These are phyloP conservation scores for Rhodocollybia butyracea DNA, from an alignment of 768 basidiomycete genomes.

Conservation along the genomic window DNA sequence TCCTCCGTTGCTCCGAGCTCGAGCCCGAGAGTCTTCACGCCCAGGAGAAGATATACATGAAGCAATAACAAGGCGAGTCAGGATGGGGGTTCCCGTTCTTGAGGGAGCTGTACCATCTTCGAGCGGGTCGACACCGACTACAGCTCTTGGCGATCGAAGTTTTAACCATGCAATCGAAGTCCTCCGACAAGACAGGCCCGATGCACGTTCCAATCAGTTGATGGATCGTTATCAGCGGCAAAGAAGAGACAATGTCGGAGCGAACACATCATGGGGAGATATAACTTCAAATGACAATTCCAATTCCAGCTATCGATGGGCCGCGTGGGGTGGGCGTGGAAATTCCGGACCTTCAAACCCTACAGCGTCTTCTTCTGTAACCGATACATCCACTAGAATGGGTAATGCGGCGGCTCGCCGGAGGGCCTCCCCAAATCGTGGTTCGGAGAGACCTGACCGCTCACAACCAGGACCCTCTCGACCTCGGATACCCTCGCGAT, in stretches of 20 bases:
- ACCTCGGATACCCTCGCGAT: background rate
- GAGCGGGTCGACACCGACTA: background rate
- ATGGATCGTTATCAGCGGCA: slow-evolving; percentile 23
- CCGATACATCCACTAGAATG: background rate
- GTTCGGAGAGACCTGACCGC: background rate
- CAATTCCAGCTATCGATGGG: background rate
- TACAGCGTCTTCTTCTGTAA: background rate
- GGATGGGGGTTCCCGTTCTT: slow-evolving; percentile 14
- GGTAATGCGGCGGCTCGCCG: slow-evolving; percentile 2
- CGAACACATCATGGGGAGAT: slow-evolving; percentile 16
- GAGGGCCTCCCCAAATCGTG: slow-evolving; percentile 1
- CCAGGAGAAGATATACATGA: slow-evolving; percentile 18
- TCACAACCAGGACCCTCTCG: background rate
- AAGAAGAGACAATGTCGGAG: slow-evolving; percentile 14
- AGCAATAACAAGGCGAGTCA: slow-evolving; percentile 15
- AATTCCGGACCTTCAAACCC: background rate
- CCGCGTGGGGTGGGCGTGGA: background rate
- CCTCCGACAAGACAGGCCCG: slow-evolving; percentile 26
- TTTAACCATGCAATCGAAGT: slow-evolving; percentile 28
- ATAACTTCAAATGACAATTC: slow-evolving; percentile 9
- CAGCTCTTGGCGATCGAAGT: slow-evolving; percentile 19
- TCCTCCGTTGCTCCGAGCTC: background rate
- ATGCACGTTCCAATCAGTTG: slow-evolving; percentile 27
- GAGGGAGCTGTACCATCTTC: background rate
- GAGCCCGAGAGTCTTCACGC: slow-evolving; percentile 6